These are phyloP conservation scores for Fusarium acutatum DNA, from an alignment of 2,329 filamentous ascomycete species.

Conservation along the genomic window DNA sequence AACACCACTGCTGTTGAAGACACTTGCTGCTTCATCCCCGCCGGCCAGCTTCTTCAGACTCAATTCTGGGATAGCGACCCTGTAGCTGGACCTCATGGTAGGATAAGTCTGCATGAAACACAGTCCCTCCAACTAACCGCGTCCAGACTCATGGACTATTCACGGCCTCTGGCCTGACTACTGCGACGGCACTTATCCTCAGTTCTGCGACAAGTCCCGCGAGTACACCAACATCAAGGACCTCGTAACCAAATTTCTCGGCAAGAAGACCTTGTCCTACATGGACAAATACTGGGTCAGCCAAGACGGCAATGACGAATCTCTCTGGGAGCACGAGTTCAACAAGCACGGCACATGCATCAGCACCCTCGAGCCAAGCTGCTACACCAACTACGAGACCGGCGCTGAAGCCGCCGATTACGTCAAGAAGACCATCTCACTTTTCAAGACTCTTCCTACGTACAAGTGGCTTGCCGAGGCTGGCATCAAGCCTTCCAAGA, in stretches of 20 bases:
- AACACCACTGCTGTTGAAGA: conserved; percentile 68
- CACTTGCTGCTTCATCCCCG: conserved; percentile 77
- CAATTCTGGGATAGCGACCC: conserved; percentile 81
- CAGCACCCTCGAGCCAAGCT: conserved; percentile 71
- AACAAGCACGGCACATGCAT: conserved; percentile 79
- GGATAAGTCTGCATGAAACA: too few species aligned
- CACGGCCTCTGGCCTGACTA: conserved; percentile 75
- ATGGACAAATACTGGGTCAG: conserved; percentile 80
- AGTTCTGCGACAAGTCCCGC: conserved; percentile 70
- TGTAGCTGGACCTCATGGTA: conserved; percentile 64
- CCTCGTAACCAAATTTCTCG: conserved; percentile 65
- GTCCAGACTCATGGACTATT: conserved; percentile 75
- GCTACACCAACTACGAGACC: conserved; percentile 69
- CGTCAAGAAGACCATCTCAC: conserved; percentile 70
- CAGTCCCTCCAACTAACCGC: too few species aligned
- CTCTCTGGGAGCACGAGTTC: conserved; percentile 80
- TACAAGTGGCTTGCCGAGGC: conserved; percentile 69
- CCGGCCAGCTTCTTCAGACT: conserved; percentile 75
- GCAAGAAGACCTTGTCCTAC: conserved; percentile 66
- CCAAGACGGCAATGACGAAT: conserved; percentile 68
- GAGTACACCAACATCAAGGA: conserved; percentile 71
- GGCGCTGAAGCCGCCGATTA: conserved; percentile 75
- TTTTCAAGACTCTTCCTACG: conserved; percentile 73
- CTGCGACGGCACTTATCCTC: conserved; percentile 76
- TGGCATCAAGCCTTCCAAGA: conserved; percentile 64